Conservation (phyloP, 2,329 filamentous ascomycete genomes). For the Cordyceps tenuipes region DNA sequence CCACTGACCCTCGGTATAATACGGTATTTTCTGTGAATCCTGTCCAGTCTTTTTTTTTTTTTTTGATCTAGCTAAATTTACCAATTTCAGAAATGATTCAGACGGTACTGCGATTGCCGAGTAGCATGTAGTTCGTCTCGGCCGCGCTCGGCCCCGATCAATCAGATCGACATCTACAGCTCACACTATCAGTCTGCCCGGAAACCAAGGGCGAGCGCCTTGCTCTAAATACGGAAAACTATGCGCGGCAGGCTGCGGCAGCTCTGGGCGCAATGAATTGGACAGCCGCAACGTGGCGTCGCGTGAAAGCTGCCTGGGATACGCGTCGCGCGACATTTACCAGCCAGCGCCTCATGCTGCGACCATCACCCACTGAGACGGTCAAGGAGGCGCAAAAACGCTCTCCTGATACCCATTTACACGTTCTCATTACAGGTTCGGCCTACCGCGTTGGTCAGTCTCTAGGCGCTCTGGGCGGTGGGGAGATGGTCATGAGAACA, state of each 20-base stretch:
- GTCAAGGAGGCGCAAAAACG: not conserved
- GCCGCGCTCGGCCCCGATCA: not conserved
- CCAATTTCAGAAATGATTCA: no score
- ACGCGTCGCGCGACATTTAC: conserved; percentile 1
- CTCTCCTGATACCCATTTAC: not conserved
- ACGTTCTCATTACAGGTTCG: not conserved
- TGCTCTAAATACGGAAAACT: not conserved
- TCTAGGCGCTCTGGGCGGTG: not conserved
- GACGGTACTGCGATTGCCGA: no score
- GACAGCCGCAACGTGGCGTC: not conserved
- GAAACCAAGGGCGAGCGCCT: not conserved
- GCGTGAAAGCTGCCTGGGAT: not conserved
- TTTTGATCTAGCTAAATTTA: no score
- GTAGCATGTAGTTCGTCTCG: no score
- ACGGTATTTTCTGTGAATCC: no score
- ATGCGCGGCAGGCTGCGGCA: not conserved
- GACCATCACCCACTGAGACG: not conserved
- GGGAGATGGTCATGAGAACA: not conserved
- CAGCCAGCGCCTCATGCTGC: not conserved
- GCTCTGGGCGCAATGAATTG: not conserved
- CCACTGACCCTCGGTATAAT: no score
- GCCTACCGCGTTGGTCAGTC: not conserved
- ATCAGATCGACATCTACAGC: not conserved
- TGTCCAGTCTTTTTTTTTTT: no score
- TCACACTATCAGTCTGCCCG: not conserved